Conservation (phyloP, 2,329 filamentous ascomycete genomes). For the Trichophaea hybrida region DNA sequence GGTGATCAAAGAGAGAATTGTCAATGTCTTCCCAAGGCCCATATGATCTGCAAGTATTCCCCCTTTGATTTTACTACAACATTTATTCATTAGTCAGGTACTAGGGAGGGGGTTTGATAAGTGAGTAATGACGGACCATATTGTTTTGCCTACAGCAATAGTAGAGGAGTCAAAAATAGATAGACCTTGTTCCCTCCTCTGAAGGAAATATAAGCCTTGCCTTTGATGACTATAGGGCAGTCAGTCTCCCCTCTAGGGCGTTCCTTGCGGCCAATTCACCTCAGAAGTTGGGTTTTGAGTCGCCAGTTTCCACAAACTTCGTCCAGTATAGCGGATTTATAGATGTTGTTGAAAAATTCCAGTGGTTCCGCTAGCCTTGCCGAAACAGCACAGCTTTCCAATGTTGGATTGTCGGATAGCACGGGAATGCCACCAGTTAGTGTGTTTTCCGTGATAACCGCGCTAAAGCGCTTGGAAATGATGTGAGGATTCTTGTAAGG, state of each 20-base stretch:
- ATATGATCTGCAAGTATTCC: constrained; percentile 25
- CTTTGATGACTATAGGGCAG: constrained; percentile 31
- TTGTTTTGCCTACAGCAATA: not conserved
- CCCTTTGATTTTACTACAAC: constrained; percentile 30
- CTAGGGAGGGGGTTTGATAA: too few relatives aligned
- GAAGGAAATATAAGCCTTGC: constrained; percentile 32
- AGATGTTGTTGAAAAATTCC: constrained; percentile 9
- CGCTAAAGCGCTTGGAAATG: constrained; percentile 5
- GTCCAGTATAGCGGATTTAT: constrained; percentile 17
- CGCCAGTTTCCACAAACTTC: constrained; percentile 22
- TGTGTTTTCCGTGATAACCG: constrained; percentile 4
- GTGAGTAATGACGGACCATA: not conserved
- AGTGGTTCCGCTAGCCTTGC: not conserved
- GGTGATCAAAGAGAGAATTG: constrained; percentile 8
- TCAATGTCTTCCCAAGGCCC: constrained; percentile 26
- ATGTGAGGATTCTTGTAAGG: constrained; percentile 13
- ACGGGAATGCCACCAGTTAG: constrained; percentile 3
- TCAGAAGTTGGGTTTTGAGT: constrained; percentile 25
- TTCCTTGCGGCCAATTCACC: constrained; percentile 19
- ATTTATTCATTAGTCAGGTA: too few relatives aligned
- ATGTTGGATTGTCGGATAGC: not conserved
- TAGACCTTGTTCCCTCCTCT: constrained; percentile 29
- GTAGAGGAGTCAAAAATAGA: not conserved
- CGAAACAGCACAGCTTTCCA: not conserved
- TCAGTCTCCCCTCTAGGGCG: not conserved